Evolutionary conservation across 352 stramenopile genomes (phyloP), one percentile per base, ranked within the genome.

Genomic region (Pythium pyrilobum): DNA sequence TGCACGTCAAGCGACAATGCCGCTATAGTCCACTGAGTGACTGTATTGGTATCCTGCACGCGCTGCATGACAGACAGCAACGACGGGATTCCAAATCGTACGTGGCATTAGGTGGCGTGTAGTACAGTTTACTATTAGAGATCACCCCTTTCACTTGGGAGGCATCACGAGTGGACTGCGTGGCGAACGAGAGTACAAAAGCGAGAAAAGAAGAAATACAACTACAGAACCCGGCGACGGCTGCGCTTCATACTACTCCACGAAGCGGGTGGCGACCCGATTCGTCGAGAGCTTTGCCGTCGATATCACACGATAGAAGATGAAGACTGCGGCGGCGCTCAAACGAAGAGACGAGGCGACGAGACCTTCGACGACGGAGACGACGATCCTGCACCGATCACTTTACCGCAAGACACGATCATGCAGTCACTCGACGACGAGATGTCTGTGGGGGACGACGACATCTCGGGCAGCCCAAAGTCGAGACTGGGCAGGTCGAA

Each of bases 371-470:
- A 33, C 0, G 54, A 33, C 31, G 56, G 31, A 23, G 57, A 59
- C 21, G 33, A 43, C n/a, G 59, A 57, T 24, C 59, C 59, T 11
- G 45, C 29, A 27, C 59, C 59, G 40, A 66, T 58, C 18, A 66
- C 42, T 34, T 66, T 66, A 39, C 59, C 46, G 31, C 61, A 72
- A 42, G 67, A 74, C 10, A 67, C 62, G 45, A 87, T 66, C 52
- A 87, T 64, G 47, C 71, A 80, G 29, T 85, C 69, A 7, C 68
- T 51, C 2, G 71, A 38, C 6, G 45, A 42, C n/a, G 77, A 78
- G 9, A 88, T 68, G 48, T 90, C 80, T 1, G 71, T 79, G 13
- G 80, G 77, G 3, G 77, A 90, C 13, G 80, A 85, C 8, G 74
- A 76, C 77, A 90, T 85, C 37, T 85, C 71, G 16, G 76, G 47